phyloP scores from a whole-genome alignment of 257 asterid species.

The Phtheirospermum japonicum region DNA sequence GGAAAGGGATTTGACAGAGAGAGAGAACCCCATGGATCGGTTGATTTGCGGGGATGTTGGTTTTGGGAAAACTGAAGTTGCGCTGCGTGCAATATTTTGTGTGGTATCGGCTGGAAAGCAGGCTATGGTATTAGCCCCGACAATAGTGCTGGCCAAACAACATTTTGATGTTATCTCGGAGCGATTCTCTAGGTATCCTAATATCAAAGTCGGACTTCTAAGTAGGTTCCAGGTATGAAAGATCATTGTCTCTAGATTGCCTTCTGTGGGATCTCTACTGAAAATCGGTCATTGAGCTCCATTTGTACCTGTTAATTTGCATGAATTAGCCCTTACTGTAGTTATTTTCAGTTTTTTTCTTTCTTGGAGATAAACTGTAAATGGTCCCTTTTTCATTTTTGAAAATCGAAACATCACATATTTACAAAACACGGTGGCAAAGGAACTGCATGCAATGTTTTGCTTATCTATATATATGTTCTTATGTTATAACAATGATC shows the following conservation, averaged over 20 bases:
- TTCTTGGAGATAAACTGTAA: neutral
- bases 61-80: conserved; percentile 98
- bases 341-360: too few species aligned
- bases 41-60: conserved; percentile 99
- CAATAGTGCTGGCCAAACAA: conserved; percentile 93
- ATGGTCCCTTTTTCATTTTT: neutral
- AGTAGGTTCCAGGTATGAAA: conserved; percentile 94
- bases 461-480: neutral
- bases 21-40: conserved; percentile 94
- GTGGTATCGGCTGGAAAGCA: conserved; percentile 91
- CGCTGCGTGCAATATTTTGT: conserved; percentile 91
- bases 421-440: neutral
- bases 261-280: conserved; percentile 3
- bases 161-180: conserved; percentile 87
- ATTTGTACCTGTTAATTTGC: conserved; percentile 9
- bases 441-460: conserved; percentile 6
- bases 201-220: conserved; percentile 71
- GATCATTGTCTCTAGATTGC: conserved; percentile 13
- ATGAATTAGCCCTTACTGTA: neutral
- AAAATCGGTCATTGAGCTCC: conserved; percentile 14
- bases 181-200: conserved; percentile 66
- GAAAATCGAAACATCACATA: neutral
- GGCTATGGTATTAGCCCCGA: conserved; percentile 94
- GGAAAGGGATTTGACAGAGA: conserved; percentile 84
- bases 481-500: neutral